Base-by-base conservation (phyloP, 2,329 filamentous ascomycete species). In the Amauroascus verrucosus region DNA sequence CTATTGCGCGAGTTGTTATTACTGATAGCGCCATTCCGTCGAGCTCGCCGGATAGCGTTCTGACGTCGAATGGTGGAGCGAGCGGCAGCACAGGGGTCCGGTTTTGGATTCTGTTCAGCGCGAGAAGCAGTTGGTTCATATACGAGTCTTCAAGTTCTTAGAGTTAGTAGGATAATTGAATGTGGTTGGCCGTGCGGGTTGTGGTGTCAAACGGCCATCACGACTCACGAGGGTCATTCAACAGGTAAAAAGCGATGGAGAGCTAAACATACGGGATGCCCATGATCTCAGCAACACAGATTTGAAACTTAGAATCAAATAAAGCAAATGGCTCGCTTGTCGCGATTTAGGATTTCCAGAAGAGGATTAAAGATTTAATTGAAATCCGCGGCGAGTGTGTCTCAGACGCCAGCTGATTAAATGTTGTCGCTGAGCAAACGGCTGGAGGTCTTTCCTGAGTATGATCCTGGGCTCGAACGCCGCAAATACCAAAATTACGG, bases 21-120 rank as follows among this genome's bases (percentile, higher is more conserved):
- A 53, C 63, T 47, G 7, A 26, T 40, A 44, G 20, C 20, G 22
- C 46, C 48, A 41, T 45, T 41, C 16, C 48, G 28, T 8, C 48
- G 49, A 22, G 46, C 18, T 28, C 50, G 56, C 41, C 53, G 56
- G 46, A 55, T 20, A 13, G 50, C 32, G 16, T 44, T 61, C 57
- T 75, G 72, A 55, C 80, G 77, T 56, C 80, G 77, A 61, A 83
- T 83, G 40, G 77, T 67, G 37, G 78, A 82, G 63, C 80, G 77
- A 53, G 74, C 68, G 53, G 71, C 64, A 45, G 77, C 77, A 54
- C 75, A 74, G 35, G 73, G 65, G 61, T 82, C 79, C 57, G 64
- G 66, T 64, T 80, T 81, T 13, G 44, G 30, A 43, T 28, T 56
- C 28, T 51, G 46, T 51, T 53, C 47, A 20, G 53, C 20, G 41